Conservation (phyloP, 129 eudicot genomes). For the Erigeron canadensis region DNA sequence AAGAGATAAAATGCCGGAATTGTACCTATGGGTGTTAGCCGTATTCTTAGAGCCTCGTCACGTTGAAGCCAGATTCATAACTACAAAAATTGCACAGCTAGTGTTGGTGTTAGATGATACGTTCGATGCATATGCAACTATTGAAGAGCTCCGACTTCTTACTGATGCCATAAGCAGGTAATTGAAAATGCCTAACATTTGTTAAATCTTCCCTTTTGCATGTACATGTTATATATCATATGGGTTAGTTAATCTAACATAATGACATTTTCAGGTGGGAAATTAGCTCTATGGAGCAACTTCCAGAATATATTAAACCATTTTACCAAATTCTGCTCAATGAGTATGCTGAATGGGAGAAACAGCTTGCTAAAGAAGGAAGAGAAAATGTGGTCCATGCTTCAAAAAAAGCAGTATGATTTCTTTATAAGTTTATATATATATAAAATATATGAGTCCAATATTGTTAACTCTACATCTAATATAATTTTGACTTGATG, state of each 20-base stretch:
- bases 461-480: too few relatives aligned
- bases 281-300: neutral
- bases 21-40: neutral
- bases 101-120: neutral
- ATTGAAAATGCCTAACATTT: too few relatives aligned
- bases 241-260: too few relatives aligned
- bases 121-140: neutral
- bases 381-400: neutral
- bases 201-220: too few relatives aligned
- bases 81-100: neutral
- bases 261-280: too few relatives aligned
- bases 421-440: too few relatives aligned
- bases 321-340: too few relatives aligned
- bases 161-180: conserved; percentile 3
- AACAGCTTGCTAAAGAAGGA: neutral
- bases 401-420: too few relatives aligned
- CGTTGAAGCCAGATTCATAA: neutral
- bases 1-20: neutral
- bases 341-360: too few relatives aligned
- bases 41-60: neutral
- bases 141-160: conserved; percentile 1
- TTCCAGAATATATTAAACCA: neutral
- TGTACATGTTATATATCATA: too few relatives aligned
- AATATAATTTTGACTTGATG: too few relatives aligned
- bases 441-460: too few relatives aligned